phyloP scores from a whole-genome alignment of 306 rosid species.

The Trichosanthes cucumerina region DNA sequence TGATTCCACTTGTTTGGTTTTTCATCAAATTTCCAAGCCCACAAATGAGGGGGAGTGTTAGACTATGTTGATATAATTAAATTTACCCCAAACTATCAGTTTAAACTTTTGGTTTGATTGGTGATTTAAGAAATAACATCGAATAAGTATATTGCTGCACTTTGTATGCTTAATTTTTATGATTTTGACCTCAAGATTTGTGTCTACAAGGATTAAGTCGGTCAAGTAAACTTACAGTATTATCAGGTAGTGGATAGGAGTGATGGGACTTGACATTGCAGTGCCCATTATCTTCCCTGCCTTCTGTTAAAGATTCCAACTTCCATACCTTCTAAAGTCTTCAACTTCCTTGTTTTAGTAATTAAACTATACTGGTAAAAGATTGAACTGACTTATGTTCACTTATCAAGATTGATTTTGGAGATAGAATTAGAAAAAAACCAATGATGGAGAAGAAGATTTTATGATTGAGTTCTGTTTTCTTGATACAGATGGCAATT shows the following conservation, averaged over 20 bases:
- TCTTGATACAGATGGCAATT: constrained; percentile 39
- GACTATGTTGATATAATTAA: no score
- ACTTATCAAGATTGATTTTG: neutral
- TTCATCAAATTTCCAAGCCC: no score
- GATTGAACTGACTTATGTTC: neutral
- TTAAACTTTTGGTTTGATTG: no score
- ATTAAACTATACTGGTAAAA: neutral
- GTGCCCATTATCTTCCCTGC: neutral
- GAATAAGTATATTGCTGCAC: neutral
- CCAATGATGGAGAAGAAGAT: neutral
- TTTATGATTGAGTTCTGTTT: constrained; percentile 3
- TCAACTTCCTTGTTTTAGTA: neutral
- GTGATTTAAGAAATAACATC: neutral
- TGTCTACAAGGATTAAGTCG: neutral
- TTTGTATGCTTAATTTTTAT: neutral
- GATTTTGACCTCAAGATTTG: neutral
- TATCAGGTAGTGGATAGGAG: neutral
- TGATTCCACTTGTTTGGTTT: no score
- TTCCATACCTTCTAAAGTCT: neutral
- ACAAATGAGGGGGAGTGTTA: no score
- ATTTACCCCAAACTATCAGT: no score
- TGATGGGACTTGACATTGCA: neutral
- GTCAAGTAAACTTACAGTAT: neutral
- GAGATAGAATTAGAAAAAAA: neutral
- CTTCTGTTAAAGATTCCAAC: neutral